Percentiles rank a stretch among this genome's conserved stretches.
These are phyloP conservation scores for Populus hybrid DNA, from an alignment of 441 rosid species.

Conservation along the genomic window DNA sequence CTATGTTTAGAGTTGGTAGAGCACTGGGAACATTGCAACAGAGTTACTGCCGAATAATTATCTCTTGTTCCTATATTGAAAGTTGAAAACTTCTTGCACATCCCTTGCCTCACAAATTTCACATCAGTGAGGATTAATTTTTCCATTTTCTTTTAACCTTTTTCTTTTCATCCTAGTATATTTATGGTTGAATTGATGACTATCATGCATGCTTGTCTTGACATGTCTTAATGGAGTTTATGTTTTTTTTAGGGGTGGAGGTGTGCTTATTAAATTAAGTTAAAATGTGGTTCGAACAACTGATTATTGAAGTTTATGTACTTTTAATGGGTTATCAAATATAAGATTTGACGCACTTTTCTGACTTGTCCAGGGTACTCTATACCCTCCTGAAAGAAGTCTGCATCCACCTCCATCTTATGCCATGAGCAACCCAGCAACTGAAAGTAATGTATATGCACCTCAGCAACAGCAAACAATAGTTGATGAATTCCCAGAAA, in stretches of 20 bases:
- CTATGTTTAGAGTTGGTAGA: not conserved
- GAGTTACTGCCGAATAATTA: not conserved
- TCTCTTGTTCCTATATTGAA: not conserved
- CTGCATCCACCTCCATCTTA: slow-evolving; percentile 46
- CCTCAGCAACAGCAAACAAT: slow-evolving; percentile 42
- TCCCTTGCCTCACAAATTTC: not conserved
- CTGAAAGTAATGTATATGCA: slow-evolving; percentile 38
- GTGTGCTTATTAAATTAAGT: not conserved
- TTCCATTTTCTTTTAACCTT: not conserved
- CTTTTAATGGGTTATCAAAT: not conserved
- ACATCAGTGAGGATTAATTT: not conserved
- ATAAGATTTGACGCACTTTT: slow-evolving; percentile 3
- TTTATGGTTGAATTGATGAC: not conserved
- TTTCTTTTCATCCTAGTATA: not conserved
- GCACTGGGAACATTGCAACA: not conserved
- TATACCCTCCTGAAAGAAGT: slow-evolving; percentile 52
- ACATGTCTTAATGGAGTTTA: not conserved
- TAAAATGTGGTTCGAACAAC: not conserved
- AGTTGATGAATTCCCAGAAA: slow-evolving; percentile 77
- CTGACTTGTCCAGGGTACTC: slow-evolving; percentile 50
- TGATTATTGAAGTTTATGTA: not conserved
- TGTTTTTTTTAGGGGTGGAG: not conserved
- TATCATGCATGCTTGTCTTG: not conserved
- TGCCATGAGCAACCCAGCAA: slow-evolving; percentile 36
- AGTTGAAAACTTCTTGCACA: not conserved